Evolutionary conservation across 306 rosid species (phyloP), one percentile per base, ranked within the genome.

Genomic region (Citrullus amarus): DNA sequence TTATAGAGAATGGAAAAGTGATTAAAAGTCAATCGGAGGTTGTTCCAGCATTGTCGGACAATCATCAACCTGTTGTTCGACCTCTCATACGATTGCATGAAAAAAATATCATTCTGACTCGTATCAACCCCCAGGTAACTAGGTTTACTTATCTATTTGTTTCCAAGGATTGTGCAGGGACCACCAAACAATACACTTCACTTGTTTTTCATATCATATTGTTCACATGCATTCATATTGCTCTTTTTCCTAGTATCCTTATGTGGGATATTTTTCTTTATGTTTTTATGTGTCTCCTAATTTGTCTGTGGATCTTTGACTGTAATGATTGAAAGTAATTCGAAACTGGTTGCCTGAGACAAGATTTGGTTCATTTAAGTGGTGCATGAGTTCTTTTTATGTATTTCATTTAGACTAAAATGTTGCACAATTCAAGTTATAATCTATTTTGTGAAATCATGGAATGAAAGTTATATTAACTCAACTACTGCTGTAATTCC

Each of bases 81-180:
- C 99, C 99, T 5, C 87, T 96, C 81, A 84, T 96, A 80, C 85
- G 99, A 80, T 83, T 96, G 59, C 89, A 86, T 25, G 99, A 96
- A 82, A 92, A 88, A 81, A 96, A 91, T 83, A 91, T 96, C 80
- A 96, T 96, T 81, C 82, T 96, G 86, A 96, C 99, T 14, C 97
- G 99, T 79, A 96, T 96, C 77, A 96, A 92, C 84, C 99, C 99
- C 0, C 98, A 88, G 98, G 99, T 95, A 80, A 77, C 56, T 39
- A 67, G 78, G 38, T 38, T 70, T 77, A 79, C 43, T 36, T 12
- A 9, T 62, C 32, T 50, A 41, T 28, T 54, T 65, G 10, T 65
- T 5, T 4, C 71, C 25, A 36, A 65, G 46, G 32, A 78, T 76
- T n/a, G 30, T 77, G 57, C 39, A 57, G 15, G 55, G 53, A 58